Evolutionary conservation across 768 basidiomycete species (phyloP).

Genomic region (Leucosporidium scottii): DNA sequence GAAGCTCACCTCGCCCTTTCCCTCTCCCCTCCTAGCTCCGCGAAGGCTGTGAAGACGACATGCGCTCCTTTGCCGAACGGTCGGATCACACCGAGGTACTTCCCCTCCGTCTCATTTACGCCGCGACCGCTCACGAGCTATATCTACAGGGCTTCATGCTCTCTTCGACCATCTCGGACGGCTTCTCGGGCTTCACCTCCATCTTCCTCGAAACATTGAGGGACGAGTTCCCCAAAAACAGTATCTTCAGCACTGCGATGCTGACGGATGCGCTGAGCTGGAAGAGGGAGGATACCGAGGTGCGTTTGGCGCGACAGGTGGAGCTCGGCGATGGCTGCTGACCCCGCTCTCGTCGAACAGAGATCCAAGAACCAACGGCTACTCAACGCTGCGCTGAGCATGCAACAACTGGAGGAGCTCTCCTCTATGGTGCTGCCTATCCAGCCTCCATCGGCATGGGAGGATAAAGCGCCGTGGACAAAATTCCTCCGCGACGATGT

Average conservation of each 20-base stretch:
- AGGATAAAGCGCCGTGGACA: constrained; percentile 1
- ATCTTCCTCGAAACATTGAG: constrained; percentile 21
- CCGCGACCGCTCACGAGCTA: too few species aligned
- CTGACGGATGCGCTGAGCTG: constrained; percentile 7
- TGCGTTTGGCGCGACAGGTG: too few species aligned
- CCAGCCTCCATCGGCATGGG: constrained; percentile 13
- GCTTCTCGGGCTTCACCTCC: constrained; percentile 22
- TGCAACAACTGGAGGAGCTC: constrained; percentile 15
- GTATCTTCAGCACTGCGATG: constrained; percentile 16
- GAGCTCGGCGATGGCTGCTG: too few species aligned
- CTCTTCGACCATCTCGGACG: constrained; percentile 11
- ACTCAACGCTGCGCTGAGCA: constrained; percentile 14
- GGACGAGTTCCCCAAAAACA: constrained; percentile 27
- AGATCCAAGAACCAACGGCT: constrained; percentile 16
- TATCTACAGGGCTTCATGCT: constrained; percentile 27
- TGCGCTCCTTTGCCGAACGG: constrained; percentile 21
- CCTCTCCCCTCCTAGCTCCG: constrained; percentile 1
- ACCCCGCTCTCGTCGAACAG: not conserved
- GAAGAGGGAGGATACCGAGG: constrained; percentile 19
- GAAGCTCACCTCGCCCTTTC: too few species aligned
- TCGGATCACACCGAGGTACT: constrained; percentile 22
- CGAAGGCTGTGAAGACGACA: constrained; percentile 21
- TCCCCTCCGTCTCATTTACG: not conserved
- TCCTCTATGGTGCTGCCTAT: constrained; percentile 22
- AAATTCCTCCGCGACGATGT: constrained; percentile 19